Evolutionary conservation across 2,329 filamentous ascomycete species (phyloP).

Genomic region (Acephala macrosclerotiorum): DNA sequence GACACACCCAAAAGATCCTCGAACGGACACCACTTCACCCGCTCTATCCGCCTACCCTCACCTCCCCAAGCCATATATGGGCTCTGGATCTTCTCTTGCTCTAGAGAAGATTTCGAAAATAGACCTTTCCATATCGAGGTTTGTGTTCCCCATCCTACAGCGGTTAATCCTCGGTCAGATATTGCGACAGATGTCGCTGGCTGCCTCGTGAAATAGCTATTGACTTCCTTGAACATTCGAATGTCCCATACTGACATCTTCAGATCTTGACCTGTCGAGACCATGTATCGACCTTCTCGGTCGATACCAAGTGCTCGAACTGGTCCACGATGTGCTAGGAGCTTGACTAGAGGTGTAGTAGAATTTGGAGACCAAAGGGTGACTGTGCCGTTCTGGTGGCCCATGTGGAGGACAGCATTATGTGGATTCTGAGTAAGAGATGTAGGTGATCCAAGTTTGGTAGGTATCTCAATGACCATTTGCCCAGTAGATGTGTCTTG

Average conservation of each 20-base stretch:
- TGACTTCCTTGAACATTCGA: conserved; percentile 90
- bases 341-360: conserved; percentile 84
- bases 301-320: conserved; percentile 87
- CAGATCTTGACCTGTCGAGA: conserved; percentile 86
- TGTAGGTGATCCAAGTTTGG: conserved; percentile 82
- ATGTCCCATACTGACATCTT: conserved; percentile 98
- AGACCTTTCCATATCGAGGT: conserved; percentile 91
- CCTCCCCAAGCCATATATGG: conserved; percentile 96
- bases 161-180: conserved; percentile 86
- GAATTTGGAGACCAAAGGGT: conserved; percentile 96
- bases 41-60: conserved; percentile 81
- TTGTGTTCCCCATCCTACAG: conserved; percentile 90
- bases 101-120: conserved; percentile 74
- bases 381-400: conserved; percentile 94
- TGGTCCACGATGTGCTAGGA: conserved; percentile 88
- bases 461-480: conserved; percentile 84
- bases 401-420: conserved; percentile 91
- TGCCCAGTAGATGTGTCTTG: conserved; percentile 95
- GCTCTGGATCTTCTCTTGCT: conserved; percentile 81
- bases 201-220: conserved; percentile 83
- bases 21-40: conserved; percentile 90
- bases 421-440: conserved; percentile 87
- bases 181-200: conserved; percentile 87
- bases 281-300: conserved; percentile 93
- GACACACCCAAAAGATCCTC: conserved; percentile 90